These are phyloP conservation scores for Aspergillus fumigatiaffinis DNA, from an alignment of 2,329 filamentous ascomycete genomes.

Conservation along the genomic window DNA sequence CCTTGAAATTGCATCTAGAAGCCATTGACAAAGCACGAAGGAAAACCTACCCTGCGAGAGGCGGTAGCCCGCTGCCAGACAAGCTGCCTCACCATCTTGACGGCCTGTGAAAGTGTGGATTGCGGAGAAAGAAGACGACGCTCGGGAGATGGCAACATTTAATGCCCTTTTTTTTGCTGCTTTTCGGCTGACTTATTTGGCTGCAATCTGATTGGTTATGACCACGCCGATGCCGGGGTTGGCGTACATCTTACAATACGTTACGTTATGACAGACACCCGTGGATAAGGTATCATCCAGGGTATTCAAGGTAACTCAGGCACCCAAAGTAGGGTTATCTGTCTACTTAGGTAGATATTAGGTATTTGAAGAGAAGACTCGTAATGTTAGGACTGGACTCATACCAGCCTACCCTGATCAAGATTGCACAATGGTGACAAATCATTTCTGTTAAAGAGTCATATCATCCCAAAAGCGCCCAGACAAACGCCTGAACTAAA, in stretches of 20 bases:
- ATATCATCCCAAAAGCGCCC: background rate
- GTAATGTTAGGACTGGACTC: no score
- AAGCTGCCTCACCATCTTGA: constrained; percentile 38
- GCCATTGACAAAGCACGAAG: background rate
- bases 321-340: no score
- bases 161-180: background rate
- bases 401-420: no score
- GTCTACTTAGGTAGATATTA: no score
- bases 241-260: background rate
- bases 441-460: background rate
- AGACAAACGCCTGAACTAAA: background rate
- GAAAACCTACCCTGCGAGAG: constrained; percentile 33
- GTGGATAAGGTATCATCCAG: background rate
- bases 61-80: constrained; percentile 36
- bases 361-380: background rate
- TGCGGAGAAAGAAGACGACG: background rate
- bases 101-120: constrained; percentile 3
- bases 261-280: background rate
- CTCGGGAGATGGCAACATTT: background rate
- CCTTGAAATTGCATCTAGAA: background rate
- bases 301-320: no score
- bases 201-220: constrained; percentile 3
- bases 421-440: background rate
- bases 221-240: constrained; percentile 4
- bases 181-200: background rate